Evolutionary conservation across 2,329 filamentous ascomycete species (phyloP), one percentile per base, ranked within the genome.

Genomic region (Calonectria pseudoreteaudii): DNA sequence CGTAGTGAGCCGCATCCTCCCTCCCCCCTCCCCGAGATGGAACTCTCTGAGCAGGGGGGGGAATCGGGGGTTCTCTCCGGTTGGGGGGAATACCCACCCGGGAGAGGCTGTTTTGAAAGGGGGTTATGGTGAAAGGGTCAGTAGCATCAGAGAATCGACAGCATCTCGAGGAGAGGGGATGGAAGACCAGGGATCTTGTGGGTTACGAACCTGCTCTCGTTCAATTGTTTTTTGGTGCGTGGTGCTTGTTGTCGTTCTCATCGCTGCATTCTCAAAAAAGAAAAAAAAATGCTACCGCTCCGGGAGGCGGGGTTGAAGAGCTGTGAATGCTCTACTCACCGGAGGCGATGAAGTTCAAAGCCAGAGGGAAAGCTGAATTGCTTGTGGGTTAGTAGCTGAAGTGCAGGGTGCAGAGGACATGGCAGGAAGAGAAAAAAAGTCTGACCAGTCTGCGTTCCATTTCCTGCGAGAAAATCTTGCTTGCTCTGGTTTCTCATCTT

Each of bases 281-380:
- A 62, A 72, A 38, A 38, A 30, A 62, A 72, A 52, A 86, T 89
- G 90, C 91, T 91, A 90, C 92, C 92, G 91, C 92, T 91, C 89
- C 88, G 86, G 84, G 86, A 87, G 62, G 68, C 41, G 47, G 67
- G 64, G 67, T 71, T 71, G 52, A 31, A 70, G 62, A 75, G 78
- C 74, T 81, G 82, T 83, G 28, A 81, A 82, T 83, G 80, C 83
- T 85, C 85, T 86, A 96, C 94, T 96, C 92, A 97, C 94, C 94
- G 88, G 94, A 95, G 85, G 94, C 94, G 87, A 97, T 94, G 88
- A 97, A 97, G 87, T 97, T 97, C 83, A 97, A 89, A 84, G 94
- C 94, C 85, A 97, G 87, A 80, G 94, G 94, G 77, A 95, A 87
- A 78, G 93, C 94, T 97, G 34, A 20, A 23, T 23, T 23, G 53